A percentile compares a stretch with the other conserved stretches of the same genome.
Conservation (phyloP, 805 yeast genomes). For the Candida coleopterorum region DNA sequence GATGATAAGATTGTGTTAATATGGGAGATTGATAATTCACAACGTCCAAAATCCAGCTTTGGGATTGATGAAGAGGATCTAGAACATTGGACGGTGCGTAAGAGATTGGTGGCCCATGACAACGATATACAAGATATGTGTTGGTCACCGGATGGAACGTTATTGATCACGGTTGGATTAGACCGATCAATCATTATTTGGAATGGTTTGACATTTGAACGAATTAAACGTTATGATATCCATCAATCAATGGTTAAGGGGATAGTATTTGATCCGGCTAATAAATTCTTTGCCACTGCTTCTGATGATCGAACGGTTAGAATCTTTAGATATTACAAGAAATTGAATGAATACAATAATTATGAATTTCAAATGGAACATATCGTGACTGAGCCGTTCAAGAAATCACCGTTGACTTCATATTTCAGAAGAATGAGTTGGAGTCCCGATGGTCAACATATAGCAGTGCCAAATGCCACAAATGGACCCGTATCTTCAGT, state of each 20-base stretch:
- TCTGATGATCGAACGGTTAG: constrained; percentile 93
- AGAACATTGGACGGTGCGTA: constrained; percentile 94
- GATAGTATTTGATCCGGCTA: constrained; percentile 96
- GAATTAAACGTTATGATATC: constrained; percentile 81
- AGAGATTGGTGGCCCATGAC: constrained; percentile 92
- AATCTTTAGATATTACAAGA: constrained; percentile 77
- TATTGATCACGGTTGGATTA: constrained; percentile 88
- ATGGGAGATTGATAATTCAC: constrained; percentile 80
- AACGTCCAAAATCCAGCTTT: constrained; percentile 51
- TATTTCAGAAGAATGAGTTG: constrained; percentile 83
- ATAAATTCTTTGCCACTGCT: constrained; percentile 94
- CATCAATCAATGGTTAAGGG: constrained; percentile 97
- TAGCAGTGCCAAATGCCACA: constrained; percentile 82
- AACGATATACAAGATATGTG: constrained; percentile 97
- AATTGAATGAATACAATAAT: constrained; percentile 49
- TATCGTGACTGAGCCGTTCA: constrained; percentile 78
- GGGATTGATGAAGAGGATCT: constrained; percentile 62
- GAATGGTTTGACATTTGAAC: constrained; percentile 90
- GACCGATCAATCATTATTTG: constrained; percentile 91
- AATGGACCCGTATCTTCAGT: constrained; percentile 78
- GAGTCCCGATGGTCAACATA: constrained; percentile 88
- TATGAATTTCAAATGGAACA: constrained; percentile 84
- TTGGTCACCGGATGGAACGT: constrained; percentile 94
- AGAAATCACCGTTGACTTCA: constrained; percentile 84
- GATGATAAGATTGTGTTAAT: constrained; percentile 89